These are phyloP conservation scores for Colletotrichum sojae DNA, from an alignment of 2,329 filamentous ascomycete species.

Conservation along the genomic window DNA sequence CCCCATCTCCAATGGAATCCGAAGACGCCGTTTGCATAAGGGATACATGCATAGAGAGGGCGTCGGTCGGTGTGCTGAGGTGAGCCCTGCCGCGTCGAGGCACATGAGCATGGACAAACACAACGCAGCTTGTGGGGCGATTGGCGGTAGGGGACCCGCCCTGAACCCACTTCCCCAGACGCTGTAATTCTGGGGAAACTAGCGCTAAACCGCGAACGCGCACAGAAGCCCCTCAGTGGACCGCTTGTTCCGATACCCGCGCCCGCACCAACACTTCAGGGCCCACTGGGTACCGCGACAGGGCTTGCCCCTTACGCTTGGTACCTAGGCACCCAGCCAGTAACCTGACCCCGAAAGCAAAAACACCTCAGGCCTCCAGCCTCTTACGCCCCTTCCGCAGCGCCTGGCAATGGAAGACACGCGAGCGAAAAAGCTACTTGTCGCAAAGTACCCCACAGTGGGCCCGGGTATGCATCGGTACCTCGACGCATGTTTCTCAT, in stretches of 20 bases:
- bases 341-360: too few relatives aligned
- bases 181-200: constrained; percentile 40
- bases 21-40: too few relatives aligned
- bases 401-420: too few relatives aligned
- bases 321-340: too few relatives aligned
- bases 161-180: constrained; percentile 42
- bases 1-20: too few relatives aligned
- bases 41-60: too few relatives aligned
- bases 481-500: constrained; percentile 12
- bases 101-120: not conserved
- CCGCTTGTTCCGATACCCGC: constrained; percentile 33
- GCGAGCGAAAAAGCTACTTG: not conserved
- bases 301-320: not conserved
- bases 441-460: constrained; percentile 18
- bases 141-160: constrained; percentile 25
- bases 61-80: not conserved
- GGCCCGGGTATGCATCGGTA: constrained; percentile 14
- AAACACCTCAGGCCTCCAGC: too few relatives aligned
- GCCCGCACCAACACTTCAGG: constrained; percentile 12
- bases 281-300: not conserved
- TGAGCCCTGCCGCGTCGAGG: not conserved
- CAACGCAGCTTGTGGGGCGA: constrained; percentile 21
- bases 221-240: constrained; percentile 25
- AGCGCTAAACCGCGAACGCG: constrained; percentile 33
- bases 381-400: too few relatives aligned